These are phyloP conservation scores for Acarospora socialis DNA, from an alignment of 2,329 filamentous ascomycete genomes.

Conservation along the genomic window DNA sequence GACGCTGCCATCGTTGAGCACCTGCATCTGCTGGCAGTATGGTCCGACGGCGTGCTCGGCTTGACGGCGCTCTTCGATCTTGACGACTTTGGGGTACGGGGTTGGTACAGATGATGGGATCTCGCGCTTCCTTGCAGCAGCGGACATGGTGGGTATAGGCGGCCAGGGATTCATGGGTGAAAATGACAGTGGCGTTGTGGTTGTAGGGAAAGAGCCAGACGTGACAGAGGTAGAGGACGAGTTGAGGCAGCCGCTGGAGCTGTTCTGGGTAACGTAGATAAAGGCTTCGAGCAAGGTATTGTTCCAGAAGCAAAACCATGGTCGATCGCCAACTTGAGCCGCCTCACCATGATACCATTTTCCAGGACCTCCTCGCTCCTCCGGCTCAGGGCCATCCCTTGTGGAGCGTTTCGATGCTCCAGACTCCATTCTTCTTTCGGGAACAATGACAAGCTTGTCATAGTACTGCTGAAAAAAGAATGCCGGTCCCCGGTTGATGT, in stretches of 20 bases:
- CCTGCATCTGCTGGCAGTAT: slow-evolving; percentile 52
- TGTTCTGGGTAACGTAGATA: slow-evolving; percentile 45
- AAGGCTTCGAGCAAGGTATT: slow-evolving; percentile 52
- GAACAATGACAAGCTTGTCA: slow-evolving; percentile 48
- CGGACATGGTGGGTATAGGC: slow-evolving; percentile 5
- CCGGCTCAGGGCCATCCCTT: slow-evolving; percentile 3
- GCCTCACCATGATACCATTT: slow-evolving; percentile 26
- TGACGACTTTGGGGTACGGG: slow-evolving; percentile 44
- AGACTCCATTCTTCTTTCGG: slow-evolving; percentile 14
- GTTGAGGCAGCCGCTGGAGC: slow-evolving; percentile 9
- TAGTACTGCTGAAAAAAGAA: slow-evolving; percentile 49
- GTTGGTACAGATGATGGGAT: slow-evolving; percentile 19
- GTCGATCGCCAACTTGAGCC: slow-evolving; percentile 40
- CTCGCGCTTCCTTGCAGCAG: slow-evolving; percentile 9
- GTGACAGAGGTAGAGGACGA: slow-evolving; percentile 6
- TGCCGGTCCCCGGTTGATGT: slow-evolving; percentile 43
- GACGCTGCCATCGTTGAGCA: slow-evolving; percentile 42
- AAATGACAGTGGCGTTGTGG: slow-evolving; percentile 8
- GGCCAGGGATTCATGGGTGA: not conserved
- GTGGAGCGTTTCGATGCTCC: slow-evolving; percentile 4
- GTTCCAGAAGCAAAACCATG: slow-evolving; percentile 61
- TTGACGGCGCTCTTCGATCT: slow-evolving; percentile 50
- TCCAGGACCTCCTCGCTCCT: slow-evolving; percentile 15
- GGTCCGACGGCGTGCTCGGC: slow-evolving; percentile 29
- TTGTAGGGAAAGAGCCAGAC: slow-evolving; percentile 8